These are phyloP conservation scores for Colletotrichum chrysophilum DNA, from an alignment of 2,329 filamentous ascomycete genomes.

Conservation along the genomic window DNA sequence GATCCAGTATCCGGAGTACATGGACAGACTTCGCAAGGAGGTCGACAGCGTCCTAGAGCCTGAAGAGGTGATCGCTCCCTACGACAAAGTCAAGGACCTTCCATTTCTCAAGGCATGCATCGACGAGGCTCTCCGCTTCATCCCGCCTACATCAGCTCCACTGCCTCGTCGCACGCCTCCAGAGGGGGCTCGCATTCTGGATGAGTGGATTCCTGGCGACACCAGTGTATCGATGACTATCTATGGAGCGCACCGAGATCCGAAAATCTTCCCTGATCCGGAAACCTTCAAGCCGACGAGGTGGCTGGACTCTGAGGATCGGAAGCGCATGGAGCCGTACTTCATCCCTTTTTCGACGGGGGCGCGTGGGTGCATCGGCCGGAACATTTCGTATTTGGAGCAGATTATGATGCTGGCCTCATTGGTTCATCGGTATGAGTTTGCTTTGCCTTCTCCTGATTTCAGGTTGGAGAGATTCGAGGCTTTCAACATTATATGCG, in stretches of 20 bases:
- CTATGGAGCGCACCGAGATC: conserved; percentile 4
- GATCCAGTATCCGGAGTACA: conserved; percentile 46
- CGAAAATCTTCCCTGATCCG: not conserved
- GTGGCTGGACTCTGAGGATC: conserved; percentile 42
- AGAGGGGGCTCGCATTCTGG: conserved; percentile 46
- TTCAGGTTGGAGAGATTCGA: conserved; percentile 2
- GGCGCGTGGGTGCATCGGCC: conserved; percentile 26
- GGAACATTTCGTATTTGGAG: conserved; percentile 46
- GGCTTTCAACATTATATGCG: conserved; percentile 6
- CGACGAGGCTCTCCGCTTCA: conserved; percentile 53
- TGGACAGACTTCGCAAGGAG: conserved; percentile 48
- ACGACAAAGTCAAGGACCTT: conserved; percentile 54
- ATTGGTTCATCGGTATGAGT: conserved; percentile 46
- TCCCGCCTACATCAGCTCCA: conserved; percentile 46
- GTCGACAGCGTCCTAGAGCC: conserved; percentile 48
- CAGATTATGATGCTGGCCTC: conserved; percentile 48
- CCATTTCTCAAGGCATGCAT: conserved; percentile 57
- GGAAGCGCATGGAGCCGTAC: conserved; percentile 39
- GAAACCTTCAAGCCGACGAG: conserved; percentile 31
- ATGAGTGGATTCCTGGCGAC: conserved; percentile 48
- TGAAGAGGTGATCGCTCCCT: conserved; percentile 49
- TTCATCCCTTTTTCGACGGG: conserved; percentile 41
- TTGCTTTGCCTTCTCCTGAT: conserved; percentile 28
- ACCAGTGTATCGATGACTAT: conserved; percentile 49
- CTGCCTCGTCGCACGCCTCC: conserved; percentile 49